These are phyloP conservation scores for Mortierella hygrophila DNA, from an alignment of 192 early-diverging fungal genomes.

Conservation along the genomic window DNA sequence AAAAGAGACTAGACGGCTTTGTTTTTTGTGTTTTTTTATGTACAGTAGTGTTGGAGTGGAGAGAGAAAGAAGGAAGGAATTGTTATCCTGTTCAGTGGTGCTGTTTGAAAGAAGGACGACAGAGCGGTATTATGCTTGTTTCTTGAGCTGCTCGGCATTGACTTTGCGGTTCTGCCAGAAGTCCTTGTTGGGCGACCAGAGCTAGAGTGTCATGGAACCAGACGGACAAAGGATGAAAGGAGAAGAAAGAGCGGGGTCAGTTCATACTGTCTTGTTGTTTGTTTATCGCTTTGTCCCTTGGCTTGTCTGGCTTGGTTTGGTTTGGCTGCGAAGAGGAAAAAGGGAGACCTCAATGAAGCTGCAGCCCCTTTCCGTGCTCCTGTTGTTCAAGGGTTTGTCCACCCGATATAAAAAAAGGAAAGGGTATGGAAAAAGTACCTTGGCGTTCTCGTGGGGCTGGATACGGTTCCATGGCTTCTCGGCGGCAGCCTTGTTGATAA, in stretches of 20 bases:
- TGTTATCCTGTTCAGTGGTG: neutral
- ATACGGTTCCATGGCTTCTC: conserved; percentile 58
- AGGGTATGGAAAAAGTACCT: conserved; percentile 23
- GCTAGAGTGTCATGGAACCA: conserved; percentile 16
- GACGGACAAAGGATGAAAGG: neutral
- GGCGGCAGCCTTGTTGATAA: conserved; percentile 53
- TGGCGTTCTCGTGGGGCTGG: conserved; percentile 57
- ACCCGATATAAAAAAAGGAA: neutral
- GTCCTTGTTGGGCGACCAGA: conserved; percentile 56
- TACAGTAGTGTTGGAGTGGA: conserved; percentile 35
- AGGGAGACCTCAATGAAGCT: neutral
- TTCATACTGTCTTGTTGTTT: neutral
- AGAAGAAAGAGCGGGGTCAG: neutral
- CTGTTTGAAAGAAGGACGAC: neutral
- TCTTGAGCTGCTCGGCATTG: conserved; percentile 28
- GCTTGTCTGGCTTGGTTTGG: neutral
- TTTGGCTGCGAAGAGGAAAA: neutral
- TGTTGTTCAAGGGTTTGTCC: neutral
- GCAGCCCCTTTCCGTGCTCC: neutral
- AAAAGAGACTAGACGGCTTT: neutral
- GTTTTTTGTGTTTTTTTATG: conserved; percentile 23
- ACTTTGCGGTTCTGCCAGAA: conserved; percentile 52
- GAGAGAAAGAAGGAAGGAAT: conserved; percentile 9
- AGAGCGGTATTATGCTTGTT: conserved; percentile 4
- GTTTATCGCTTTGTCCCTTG: neutral